Base-by-base conservation (phyloP, 1,139 yeast genomes). In the Pichia sp. region DNA sequence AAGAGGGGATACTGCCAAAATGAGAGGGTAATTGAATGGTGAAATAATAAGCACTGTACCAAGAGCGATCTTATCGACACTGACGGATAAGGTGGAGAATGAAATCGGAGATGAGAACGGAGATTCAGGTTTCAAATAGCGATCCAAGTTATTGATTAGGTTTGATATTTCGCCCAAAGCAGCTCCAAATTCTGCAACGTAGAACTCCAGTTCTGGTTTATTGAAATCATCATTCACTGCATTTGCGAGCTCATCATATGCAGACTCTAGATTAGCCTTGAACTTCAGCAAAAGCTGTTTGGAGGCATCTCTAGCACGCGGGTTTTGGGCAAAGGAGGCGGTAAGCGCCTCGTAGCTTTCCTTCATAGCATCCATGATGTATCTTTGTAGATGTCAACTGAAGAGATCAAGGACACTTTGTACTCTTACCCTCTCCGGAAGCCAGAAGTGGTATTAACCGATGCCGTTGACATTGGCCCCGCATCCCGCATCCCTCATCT, bases 1-100 rank as follows among this genome's bases (percentile, higher is more conserved):
- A 15, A 88, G 53, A 0, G 96, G 87, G 13, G 74, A 66, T 19
- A 87, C 46, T 0, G 85, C 54, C 45, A 88, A 63, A 29, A 72
- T 46, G 36, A 84, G 58, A 1, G 98, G 98, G 57, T 81, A 91
- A 61, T 88, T 88, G 72, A 84, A 88, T 0, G 97, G 96, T 1
- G 87, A 64, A 37, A 87, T 75, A 38, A 88, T 66, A 46, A 87
- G 67, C 3, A 83, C 83, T 5, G 76, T 72, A 2, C 97, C 96
- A 45, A 77, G 59, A 2, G 97, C 91, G 33, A 75, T 74, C 45
- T 70, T 70, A 49, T 80, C 82, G 33, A 83, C 61, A 34, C 63
- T 63, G 5, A 76, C 69, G 1, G 67, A 65, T 33, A 72, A 62
- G 20, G 74, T 61, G 33, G 64, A 53, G 49, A 63, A 74, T 40